Conservation (phyloP, 306 rosid genomes). For the Inga oerstediana region DNA sequence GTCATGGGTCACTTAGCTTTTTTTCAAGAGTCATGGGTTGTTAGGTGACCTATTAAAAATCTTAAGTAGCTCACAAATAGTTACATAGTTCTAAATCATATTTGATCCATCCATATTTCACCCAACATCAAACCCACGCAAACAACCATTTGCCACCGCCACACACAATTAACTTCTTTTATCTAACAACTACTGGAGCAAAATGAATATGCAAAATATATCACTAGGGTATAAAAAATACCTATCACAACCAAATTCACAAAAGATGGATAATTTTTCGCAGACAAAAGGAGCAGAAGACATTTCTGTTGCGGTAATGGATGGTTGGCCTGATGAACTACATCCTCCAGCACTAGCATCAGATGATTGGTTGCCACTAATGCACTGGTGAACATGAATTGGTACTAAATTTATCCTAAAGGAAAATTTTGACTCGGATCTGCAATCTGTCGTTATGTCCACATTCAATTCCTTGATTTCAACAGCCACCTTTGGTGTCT, state of each 20-base stretch:
- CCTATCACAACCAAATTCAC: slow-evolving; percentile 88
- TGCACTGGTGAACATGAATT: slow-evolving; percentile 60
- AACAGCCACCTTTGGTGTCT: slow-evolving; percentile 76
- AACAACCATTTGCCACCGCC: background rate
- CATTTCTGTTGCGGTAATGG: slow-evolving; percentile 53
- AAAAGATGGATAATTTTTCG: slow-evolving; percentile 66
- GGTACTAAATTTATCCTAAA: slow-evolving; percentile 69
- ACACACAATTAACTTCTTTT: slow-evolving; percentile 21
- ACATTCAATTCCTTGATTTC: slow-evolving; percentile 73
- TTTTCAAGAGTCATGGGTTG: background rate
- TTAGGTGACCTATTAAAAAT: background rate
- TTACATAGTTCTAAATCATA: background rate
- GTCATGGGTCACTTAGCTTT: background rate
- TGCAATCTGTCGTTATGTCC: slow-evolving; percentile 66
- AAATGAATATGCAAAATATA: slow-evolving; percentile 14
- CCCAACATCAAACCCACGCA: background rate
- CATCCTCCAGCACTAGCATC: slow-evolving; percentile 49
- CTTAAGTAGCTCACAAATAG: background rate
- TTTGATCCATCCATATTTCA: background rate
- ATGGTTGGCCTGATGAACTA: slow-evolving; percentile 56
- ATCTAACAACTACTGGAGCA: slow-evolving; percentile 18
- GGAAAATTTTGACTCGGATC: slow-evolving; percentile 53
- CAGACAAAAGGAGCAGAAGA: slow-evolving; percentile 56
- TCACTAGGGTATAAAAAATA: slow-evolving; percentile 45
- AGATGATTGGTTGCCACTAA: slow-evolving; percentile 57